Conservation (phyloP, 2,329 filamentous ascomycete species). For the Hymenotorrendiella dingleyae region DNA sequence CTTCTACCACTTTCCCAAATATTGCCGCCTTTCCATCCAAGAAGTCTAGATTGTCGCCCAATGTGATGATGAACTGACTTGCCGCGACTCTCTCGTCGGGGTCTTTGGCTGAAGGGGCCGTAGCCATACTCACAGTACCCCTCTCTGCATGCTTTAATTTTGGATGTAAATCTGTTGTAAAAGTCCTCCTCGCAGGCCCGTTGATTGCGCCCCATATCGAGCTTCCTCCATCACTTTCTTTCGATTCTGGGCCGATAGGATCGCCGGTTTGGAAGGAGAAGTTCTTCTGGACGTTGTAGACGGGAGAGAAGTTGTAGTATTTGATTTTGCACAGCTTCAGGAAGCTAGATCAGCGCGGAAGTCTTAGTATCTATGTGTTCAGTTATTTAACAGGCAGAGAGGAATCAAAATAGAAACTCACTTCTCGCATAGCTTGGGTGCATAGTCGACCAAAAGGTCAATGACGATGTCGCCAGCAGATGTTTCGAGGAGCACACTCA, state of each 20-base stretch:
- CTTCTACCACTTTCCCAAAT: conserved; percentile 92
- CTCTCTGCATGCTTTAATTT: conserved; percentile 85
- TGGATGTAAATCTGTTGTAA: conserved; percentile 75
- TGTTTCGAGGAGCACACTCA: conserved; percentile 94
- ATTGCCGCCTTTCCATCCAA: conserved; percentile 91
- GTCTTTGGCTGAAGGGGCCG: conserved; percentile 67
- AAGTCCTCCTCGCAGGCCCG: conserved; percentile 65
- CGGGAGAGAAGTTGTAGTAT: conserved; percentile 96
- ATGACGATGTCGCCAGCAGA: conserved; percentile 91
- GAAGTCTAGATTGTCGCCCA: conserved; percentile 84
- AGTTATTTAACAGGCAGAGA: conserved; percentile 35
- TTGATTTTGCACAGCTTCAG: conserved; percentile 98
- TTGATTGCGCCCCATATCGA: conserved; percentile 87
- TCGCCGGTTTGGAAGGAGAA: conserved; percentile 97
- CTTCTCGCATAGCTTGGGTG: conserved; percentile 93
- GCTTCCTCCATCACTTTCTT: conserved; percentile 83
- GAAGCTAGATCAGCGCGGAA: conserved; percentile 58
- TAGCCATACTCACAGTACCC: conserved; percentile 98
- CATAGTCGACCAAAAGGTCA: conserved; percentile 82
- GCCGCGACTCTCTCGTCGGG: conserved; percentile 77
- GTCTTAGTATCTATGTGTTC: conserved; percentile 49
- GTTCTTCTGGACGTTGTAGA: conserved; percentile 87
- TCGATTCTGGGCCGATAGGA: conserved; percentile 78
- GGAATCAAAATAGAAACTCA: conserved; percentile 43
- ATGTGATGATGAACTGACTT: conserved; percentile 90